Percentiles rank a stretch among this genome's conserved stretches.
Evolutionary conservation across 140 eudicot genomes (phyloP).

Genomic region (Ambrosia hybrid): DNA sequence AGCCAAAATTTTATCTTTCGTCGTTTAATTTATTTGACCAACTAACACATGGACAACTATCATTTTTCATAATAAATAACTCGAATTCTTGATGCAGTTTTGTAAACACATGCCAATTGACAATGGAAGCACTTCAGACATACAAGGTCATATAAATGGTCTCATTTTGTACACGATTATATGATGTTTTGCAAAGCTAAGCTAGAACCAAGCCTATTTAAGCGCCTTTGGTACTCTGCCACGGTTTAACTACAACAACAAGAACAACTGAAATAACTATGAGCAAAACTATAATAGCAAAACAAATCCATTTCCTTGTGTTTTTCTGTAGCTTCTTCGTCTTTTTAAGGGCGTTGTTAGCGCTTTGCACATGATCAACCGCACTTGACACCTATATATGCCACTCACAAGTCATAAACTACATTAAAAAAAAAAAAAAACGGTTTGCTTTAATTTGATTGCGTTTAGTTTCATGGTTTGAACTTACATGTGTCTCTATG

Average conservation of each 20-base stretch:
- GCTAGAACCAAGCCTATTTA: slow-evolving; percentile 8
- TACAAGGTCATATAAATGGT: slow-evolving; percentile 12
- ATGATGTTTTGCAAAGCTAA: slow-evolving; percentile 17
- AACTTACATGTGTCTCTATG: slow-evolving; percentile 85
- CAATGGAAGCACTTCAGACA: background rate
- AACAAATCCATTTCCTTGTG: slow-evolving; percentile 87
- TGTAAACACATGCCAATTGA: background rate
- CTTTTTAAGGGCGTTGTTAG: slow-evolving; percentile 63
- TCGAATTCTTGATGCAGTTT: background rate
- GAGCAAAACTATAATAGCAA: slow-evolving; percentile 65
- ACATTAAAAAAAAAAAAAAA: background rate
- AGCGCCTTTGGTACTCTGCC: slow-evolving; percentile 64
- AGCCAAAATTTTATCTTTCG: too few species aligned
- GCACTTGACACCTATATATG: slow-evolving; percentile 73
- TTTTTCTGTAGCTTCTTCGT: slow-evolving; percentile 69
- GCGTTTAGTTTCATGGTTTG: background rate
- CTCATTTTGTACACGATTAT: slow-evolving; percentile 17
- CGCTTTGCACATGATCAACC: slow-evolving; percentile 85
- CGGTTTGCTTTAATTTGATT: background rate
- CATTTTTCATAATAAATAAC: background rate
- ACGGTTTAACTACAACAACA: slow-evolving; percentile 80
- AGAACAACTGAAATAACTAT: slow-evolving; percentile 49
- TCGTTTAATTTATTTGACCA: background rate
- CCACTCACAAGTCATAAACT: background rate
- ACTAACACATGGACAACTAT: background rate